Evolutionary conservation across 2,329 filamentous ascomycete genomes (phyloP).

Genomic region (Ophiostoma tasmaniense): DNA sequence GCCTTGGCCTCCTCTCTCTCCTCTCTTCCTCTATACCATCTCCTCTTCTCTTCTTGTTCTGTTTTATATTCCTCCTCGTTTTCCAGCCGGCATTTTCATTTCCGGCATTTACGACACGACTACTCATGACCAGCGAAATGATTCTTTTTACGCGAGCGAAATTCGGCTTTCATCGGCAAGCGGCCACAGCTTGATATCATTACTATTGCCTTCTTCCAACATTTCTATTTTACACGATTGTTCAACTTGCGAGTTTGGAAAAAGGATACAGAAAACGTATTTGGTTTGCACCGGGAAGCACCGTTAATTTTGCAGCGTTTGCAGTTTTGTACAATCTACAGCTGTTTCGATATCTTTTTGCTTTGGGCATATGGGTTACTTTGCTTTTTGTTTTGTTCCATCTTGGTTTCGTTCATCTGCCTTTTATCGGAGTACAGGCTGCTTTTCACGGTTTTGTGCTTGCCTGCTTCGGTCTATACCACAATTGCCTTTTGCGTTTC

Average conservation of each 20-base stretch:
- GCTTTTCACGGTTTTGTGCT: not conserved
- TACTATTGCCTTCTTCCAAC: not conserved
- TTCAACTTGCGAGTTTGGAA: conserved; percentile 9
- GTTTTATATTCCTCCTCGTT: not conserved
- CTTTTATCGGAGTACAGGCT: not conserved
- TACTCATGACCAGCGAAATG: conserved; percentile 9
- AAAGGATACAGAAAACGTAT: conserved; percentile 1
- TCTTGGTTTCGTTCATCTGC: not conserved
- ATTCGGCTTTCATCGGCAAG: conserved; percentile 7
- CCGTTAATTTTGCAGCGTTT: conserved; percentile 7
- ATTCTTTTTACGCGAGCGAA: conserved; percentile 6
- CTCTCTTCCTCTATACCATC: not conserved
- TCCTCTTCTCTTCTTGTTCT: conserved; percentile 3
- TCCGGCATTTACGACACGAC: conserved; percentile 11
- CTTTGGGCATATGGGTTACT: not conserved
- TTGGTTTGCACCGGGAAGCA: not conserved
- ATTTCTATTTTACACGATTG: not conserved
- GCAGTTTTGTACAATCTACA: not conserved
- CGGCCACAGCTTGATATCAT: conserved; percentile 1
- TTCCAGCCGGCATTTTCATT: not conserved
- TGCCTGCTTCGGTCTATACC: not conserved
- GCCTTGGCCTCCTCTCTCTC: conserved; percentile 11
- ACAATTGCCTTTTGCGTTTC: not conserved
- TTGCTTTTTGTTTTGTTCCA: not conserved
- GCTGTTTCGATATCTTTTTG: not conserved